Evolutionary conservation across 2,329 filamentous ascomycete species (phyloP).

Genomic region (Colletotrichum sp.): DNA sequence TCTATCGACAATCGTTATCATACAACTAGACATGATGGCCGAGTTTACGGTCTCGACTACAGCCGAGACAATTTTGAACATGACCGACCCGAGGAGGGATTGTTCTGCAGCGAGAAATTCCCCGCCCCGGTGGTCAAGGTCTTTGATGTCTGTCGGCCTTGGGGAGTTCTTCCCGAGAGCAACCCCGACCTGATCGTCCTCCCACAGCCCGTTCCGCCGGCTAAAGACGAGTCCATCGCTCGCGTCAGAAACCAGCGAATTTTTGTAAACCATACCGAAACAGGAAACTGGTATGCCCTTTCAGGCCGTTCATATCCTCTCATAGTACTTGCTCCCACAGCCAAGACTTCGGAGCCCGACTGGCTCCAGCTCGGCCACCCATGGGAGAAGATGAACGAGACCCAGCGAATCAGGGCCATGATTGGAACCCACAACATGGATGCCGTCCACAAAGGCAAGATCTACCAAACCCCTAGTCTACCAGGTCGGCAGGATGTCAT

Average conservation of each 20-base stretch:
- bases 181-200: conserved; percentile 83
- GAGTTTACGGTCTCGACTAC: conserved; percentile 80
- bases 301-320: conserved; percentile 87
- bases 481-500: conserved; percentile 34
- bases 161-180: conserved; percentile 63
- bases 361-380: conserved; percentile 51
- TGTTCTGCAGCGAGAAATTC: conserved; percentile 65
- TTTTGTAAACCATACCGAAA: conserved; percentile 85
- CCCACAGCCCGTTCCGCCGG: conserved; percentile 78
- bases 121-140: conserved; percentile 76
- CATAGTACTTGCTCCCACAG: conserved; percentile 70
- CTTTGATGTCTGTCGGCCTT: conserved; percentile 83
- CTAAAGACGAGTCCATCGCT: conserved; percentile 51
- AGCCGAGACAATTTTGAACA: conserved; percentile 57
- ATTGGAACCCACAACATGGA: conserved; percentile 75
- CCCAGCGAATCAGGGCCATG: conserved; percentile 64
- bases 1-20: conserved; percentile 91
- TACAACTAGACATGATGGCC: conserved; percentile 84
- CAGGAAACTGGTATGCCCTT: conserved; percentile 93
- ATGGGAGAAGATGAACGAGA: conserved; percentile 43
- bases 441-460: conserved; percentile 30
- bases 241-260: conserved; percentile 68
- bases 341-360: conserved; percentile 46
- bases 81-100: conserved; percentile 35
- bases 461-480: conserved; percentile 41